These are phyloP conservation scores for Candida cerambycidarum DNA, from an alignment of 805 yeast genomes.

Conservation along the genomic window DNA sequence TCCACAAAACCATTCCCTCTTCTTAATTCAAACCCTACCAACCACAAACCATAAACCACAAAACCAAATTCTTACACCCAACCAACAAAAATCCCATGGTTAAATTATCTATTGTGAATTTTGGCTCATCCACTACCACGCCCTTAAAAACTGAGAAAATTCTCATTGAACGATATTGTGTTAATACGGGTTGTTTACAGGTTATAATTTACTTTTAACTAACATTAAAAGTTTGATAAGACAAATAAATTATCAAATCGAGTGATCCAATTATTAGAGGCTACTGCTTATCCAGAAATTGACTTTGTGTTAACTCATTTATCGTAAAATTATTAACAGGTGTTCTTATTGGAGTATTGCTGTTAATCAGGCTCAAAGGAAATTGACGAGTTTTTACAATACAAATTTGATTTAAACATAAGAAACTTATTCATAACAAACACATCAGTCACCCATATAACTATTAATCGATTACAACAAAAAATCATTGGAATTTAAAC, in stretches of 20 bases:
- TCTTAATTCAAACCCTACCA: no score
- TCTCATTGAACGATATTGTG: constrained; percentile 7
- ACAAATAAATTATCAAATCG: not conserved
- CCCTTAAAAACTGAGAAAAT: constrained; percentile 7
- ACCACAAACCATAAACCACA: no score
- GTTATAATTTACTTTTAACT: not conserved
- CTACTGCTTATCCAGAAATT: not conserved
- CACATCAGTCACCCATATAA: no score
- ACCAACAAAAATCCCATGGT: no score
- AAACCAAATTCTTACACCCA: no score
- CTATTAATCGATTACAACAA: not conserved
- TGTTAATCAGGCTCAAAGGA: not conserved
- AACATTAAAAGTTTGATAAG: not conserved
- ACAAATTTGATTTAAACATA: not conserved
- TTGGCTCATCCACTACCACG: constrained; percentile 1
- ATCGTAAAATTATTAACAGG: not conserved
- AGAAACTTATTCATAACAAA: not conserved
- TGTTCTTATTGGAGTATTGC: constrained; percentile 2
- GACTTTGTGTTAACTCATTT: not conserved
- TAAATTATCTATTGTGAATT: not conserved
- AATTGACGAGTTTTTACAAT: not conserved
- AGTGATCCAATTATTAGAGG: not conserved
- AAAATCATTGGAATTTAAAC: not conserved
- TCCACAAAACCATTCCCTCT: no score
- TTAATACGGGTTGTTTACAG: constrained; percentile 6